These are phyloP conservation scores for Ophiostoma triangulosporum DNA, from an alignment of 2,329 filamentous ascomycete species.

Conservation along the genomic window DNA sequence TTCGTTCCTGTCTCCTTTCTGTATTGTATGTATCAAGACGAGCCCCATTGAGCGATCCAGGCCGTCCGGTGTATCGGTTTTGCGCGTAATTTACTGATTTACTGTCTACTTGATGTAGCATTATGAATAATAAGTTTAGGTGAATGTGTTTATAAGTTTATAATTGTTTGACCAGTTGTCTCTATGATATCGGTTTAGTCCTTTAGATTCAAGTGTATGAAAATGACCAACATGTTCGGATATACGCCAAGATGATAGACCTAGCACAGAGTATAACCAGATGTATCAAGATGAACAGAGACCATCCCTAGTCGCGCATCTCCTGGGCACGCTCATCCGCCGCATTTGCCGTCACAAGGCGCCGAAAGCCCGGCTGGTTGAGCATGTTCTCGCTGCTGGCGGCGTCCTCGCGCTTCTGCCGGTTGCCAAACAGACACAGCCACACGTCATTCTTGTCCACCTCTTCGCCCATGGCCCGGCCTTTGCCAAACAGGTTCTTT, in stretches of 20 bases:
- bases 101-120: no score
- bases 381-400: conserved; percentile 3
- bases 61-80: background rate
- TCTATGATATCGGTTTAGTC: no score
- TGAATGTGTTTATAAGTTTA: no score
- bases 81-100: background rate
- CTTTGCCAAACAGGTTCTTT: conserved; percentile 55
- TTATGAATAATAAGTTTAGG: no score
- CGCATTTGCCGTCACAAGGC: conserved; percentile 33
- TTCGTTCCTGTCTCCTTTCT: background rate
- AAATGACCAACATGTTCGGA: no score
- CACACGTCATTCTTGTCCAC: conserved; percentile 71
- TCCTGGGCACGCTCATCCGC: no score
- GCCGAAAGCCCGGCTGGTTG: conserved; percentile 14
- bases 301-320: no score
- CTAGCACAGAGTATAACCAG: no score
- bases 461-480: conserved; percentile 61
- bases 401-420: conserved; percentile 17
- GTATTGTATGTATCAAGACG: background rate
- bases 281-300: no score
- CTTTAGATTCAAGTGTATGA: no score
- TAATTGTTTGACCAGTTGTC: no score
- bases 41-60: background rate
- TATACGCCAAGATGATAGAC: no score
- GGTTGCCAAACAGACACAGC: conserved; percentile 69